These are phyloP conservation scores for Tulasnella sp. DNA, from an alignment of 768 basidiomycete species.

Conservation along the genomic window DNA sequence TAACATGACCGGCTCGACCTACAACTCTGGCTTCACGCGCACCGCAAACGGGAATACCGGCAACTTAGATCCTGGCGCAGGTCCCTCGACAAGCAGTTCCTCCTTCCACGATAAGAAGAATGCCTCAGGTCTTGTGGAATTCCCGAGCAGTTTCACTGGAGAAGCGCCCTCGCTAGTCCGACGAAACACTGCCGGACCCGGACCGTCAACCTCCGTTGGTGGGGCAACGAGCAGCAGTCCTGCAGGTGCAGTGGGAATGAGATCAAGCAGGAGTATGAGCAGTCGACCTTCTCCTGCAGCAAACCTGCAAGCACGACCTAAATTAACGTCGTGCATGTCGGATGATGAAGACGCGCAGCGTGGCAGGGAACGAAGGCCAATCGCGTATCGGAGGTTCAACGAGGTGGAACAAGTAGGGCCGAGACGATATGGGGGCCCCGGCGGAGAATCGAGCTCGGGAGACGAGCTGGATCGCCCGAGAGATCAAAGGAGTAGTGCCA, in stretches of 20 bases:
- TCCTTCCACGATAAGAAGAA: constrained; percentile 11
- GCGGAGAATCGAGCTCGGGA: constrained; percentile 19
- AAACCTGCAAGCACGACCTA: constrained; percentile 12
- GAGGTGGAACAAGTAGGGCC: background rate
- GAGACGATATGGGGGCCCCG: background rate
- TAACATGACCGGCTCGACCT: constrained; percentile 14
- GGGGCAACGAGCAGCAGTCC: background rate
- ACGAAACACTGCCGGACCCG: constrained; percentile 10
- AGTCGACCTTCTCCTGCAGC: constrained; percentile 4
- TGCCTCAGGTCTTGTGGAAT: background rate
- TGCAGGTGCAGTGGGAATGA: constrained; percentile 11
- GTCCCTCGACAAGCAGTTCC: constrained; percentile 1
- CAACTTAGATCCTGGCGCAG: constrained; percentile 7
- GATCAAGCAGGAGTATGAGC: constrained; percentile 19
- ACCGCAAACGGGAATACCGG: background rate
- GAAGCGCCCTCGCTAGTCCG: background rate
- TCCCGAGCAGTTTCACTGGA: background rate
- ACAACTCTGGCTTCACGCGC: constrained; percentile 18
- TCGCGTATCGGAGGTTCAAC: constrained; percentile 18
- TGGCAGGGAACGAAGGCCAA: constrained; percentile 17
- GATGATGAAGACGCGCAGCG: constrained; percentile 23
- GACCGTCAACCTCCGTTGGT: background rate
- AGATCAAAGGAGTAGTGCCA: constrained; percentile 17
- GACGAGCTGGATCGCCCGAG: constrained; percentile 3
- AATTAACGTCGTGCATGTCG: constrained; percentile 13